Conservation (phyloP, 345 rosid species). For the Linum trigynum region DNA sequence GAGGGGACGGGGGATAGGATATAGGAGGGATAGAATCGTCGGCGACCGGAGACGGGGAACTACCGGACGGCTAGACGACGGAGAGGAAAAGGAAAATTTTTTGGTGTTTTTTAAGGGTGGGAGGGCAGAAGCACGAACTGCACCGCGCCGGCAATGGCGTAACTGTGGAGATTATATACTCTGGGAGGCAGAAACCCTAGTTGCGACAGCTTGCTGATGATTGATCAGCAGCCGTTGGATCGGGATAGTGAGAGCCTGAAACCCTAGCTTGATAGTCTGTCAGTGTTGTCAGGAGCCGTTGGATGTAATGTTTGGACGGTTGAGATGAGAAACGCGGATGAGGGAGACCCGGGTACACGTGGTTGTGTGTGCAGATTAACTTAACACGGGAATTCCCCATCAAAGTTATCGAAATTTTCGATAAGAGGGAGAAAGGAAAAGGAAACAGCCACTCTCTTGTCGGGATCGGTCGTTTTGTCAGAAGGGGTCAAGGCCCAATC, state of each 20-base stretch:
- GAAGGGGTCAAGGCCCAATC: neutral
- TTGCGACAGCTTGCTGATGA: neutral
- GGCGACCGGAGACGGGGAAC: conserved; percentile 19
- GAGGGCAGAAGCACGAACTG: conserved; percentile 45
- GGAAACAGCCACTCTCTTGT: neutral
- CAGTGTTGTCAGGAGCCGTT: neutral
- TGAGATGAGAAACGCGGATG: neutral
- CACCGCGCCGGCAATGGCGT: conserved; percentile 30
- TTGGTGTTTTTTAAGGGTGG: conserved; percentile 18
- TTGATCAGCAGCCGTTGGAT: neutral
- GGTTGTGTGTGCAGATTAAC: neutral
- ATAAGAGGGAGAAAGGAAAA: neutral
- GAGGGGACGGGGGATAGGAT: conserved; percentile 20
- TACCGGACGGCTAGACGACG: conserved; percentile 21
- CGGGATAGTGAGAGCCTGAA: conserved; percentile 5
- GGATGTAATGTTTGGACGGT: neutral
- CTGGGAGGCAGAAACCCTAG: neutral
- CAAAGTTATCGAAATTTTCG: neutral
- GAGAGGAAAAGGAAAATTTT: conserved; percentile 17
- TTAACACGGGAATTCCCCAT: neutral
- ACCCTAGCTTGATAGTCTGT: conserved; percentile 23
- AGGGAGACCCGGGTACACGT: neutral
- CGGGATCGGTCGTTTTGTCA: neutral
- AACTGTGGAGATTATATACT: conserved; percentile 25
- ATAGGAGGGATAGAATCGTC: conserved; percentile 14